Base-by-base conservation (phyloP, 192 early-diverging fungal genomes). In the Allomyces javanicus region DNA sequence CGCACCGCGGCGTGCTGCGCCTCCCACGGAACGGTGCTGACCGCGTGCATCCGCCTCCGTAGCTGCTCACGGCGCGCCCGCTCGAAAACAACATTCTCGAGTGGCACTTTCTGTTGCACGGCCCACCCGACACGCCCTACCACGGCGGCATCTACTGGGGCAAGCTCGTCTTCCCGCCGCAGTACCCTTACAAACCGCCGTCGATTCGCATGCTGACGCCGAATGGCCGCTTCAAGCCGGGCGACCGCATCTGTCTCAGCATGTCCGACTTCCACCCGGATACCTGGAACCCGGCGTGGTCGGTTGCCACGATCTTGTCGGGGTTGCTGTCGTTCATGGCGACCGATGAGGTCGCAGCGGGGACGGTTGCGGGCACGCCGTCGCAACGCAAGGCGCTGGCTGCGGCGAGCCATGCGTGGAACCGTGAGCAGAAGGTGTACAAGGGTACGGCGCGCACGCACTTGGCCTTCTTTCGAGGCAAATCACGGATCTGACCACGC, bases 301-400 rank as follows among this genome's bases (percentile, higher is more conserved):
- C 87, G 65, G 96, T 99, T 11, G 73, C 91, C 10, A 99, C 96
- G 0, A 97, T 99, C 64, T 76, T 99, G 50, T 97, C 87, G 63
- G 96, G 96, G 12, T 75, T 97, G 66, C 76, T 99, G 55, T 90
- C 87, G 63, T 99, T 99, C 72, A 99, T 99, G 96, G 88, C 93
- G 61, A 7, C 24, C 33, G 4, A 40, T 22, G 50, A 58, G 17
- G 17, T 14, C 4, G 50, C 17, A n/a, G 50, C 50, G 17, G 50
- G 50, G 21, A 21, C 50, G 0, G 50, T 58, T 4, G 12, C 50
- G 50, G 50, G 17, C 17, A 21, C 50, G 17, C 12, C 50, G 17
- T 14, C 12, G 9, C 17, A 58, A 12, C 50, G 50, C 50, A n/a
- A 14, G 17, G 50, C 12, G 21, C 10, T 58, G 50, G 50, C 50